These are phyloP conservation scores for Exsudoporus frostii DNA, from an alignment of 768 basidiomycete genomes.

Conservation along the genomic window DNA sequence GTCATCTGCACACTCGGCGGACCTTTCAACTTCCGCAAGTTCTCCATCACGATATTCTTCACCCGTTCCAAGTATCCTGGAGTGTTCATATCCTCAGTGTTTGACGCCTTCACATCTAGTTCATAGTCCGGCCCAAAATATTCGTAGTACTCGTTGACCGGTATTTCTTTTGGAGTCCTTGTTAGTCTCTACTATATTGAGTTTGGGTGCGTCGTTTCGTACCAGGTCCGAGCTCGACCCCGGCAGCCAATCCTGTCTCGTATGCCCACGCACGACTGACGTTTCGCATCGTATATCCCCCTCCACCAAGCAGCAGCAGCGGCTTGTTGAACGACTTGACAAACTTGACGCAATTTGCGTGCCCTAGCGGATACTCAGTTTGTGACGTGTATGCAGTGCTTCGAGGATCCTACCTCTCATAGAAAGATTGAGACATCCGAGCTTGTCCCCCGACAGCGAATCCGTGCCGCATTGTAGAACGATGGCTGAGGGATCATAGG, in stretches of 20 bases:
- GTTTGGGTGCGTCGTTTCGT: constrained; percentile 13
- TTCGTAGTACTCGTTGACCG: constrained; percentile 98
- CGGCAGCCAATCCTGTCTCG: constrained; percentile 97
- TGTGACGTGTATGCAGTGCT: neutral
- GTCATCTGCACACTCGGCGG: constrained; percentile 93
- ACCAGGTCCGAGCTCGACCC: constrained; percentile 88
- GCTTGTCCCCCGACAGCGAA: constrained; percentile 92
- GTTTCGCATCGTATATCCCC: constrained; percentile 98
- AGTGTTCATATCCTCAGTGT: constrained; percentile 94
- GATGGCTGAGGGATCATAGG: constrained; percentile 90
- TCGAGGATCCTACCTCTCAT: constrained; percentile 66
- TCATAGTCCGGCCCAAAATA: constrained; percentile 98
- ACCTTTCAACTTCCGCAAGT: constrained; percentile 78
- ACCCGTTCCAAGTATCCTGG: constrained; percentile 91
- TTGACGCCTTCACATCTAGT: constrained; percentile 90
- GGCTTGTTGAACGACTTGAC: constrained; percentile 96
- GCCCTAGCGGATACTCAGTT: constrained; percentile 48
- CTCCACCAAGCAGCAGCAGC: constrained; percentile 90
- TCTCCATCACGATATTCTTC: constrained; percentile 88
- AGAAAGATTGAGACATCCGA: constrained; percentile 93
- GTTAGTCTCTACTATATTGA: constrained; percentile 2
- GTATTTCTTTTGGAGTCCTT: constrained; percentile 67
- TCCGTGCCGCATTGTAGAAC: constrained; percentile 98
- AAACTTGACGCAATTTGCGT: constrained; percentile 96
- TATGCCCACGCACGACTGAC: constrained; percentile 97